Evolutionary conservation across 192 early-diverging fungal species (phyloP).

Genomic region (Linnemannia elongata): DNA sequence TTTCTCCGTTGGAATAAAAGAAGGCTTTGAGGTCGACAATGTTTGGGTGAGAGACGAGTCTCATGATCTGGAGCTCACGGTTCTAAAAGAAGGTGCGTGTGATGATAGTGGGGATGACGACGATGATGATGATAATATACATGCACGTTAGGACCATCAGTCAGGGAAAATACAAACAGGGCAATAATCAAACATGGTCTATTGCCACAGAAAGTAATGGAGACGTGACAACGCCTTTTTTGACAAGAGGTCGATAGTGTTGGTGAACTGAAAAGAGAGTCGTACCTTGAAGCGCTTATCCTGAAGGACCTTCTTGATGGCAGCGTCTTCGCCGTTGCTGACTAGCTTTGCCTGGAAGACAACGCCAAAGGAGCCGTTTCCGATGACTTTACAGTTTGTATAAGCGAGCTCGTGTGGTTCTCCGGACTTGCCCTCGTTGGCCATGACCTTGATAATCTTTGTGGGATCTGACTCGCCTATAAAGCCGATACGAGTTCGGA

Average conservation of each 20-base stretch:
- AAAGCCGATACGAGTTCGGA: neutral
- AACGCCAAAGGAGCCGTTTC: constrained; percentile 98
- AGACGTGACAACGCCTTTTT: neutral
- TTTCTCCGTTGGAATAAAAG: constrained; percentile 96
- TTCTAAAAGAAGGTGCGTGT: constrained; percentile 67
- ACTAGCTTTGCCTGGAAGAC: constrained; percentile 95
- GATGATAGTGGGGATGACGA: neutral
- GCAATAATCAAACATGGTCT: neutral
- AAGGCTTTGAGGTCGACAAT: constrained; percentile 91
- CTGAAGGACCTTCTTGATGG: constrained; percentile 99
- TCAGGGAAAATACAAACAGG: constrained; percentile 1
- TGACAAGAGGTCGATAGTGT: neutral
- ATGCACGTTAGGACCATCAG: constrained; percentile 20
- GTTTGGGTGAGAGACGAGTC: constrained; percentile 92
- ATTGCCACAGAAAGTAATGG: too few species aligned
- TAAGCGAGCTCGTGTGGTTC: constrained; percentile 90
- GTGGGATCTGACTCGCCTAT: constrained; percentile 67
- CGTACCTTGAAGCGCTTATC: constrained; percentile 97
- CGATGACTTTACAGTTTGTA: constrained; percentile 93
- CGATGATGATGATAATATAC: constrained; percentile 5
- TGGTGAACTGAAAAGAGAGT: neutral
- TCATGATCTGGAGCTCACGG: constrained; percentile 95
- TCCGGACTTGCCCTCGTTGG: constrained; percentile 89
- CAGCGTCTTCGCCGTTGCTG: constrained; percentile 83
- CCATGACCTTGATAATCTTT: constrained; percentile 81